phyloP scores from a whole-genome alignment of 345 rosid genomes.

The Cardamine chenopodiifolia region DNA sequence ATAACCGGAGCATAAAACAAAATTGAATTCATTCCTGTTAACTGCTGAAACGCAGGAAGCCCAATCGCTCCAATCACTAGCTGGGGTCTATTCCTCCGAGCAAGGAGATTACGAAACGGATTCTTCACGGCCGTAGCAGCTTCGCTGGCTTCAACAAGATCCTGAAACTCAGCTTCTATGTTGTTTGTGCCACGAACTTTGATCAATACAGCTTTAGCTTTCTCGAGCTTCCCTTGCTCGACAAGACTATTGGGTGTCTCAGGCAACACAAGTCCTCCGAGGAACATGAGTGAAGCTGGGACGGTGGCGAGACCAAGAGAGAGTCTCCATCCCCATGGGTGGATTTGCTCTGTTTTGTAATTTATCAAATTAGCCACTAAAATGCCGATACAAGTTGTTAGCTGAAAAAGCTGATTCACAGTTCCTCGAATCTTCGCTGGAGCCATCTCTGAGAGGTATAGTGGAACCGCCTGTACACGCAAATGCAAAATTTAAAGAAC shows the following conservation, averaged over 20 bases:
- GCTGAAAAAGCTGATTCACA: slow-evolving; percentile 78
- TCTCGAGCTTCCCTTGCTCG: slow-evolving; percentile 72
- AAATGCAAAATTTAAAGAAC: not conserved
- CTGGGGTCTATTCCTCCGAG: slow-evolving; percentile 69
- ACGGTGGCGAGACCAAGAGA: slow-evolving; percentile 71
- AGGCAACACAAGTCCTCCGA: slow-evolving; percentile 66
- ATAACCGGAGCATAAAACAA: slow-evolving; percentile 86
- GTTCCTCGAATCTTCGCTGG: slow-evolving; percentile 85
- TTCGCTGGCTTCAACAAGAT: slow-evolving; percentile 76
- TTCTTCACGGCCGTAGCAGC: slow-evolving; percentile 65
- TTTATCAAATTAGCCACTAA: slow-evolving; percentile 74
- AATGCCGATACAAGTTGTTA: slow-evolving; percentile 84
- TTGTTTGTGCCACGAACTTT: slow-evolving; percentile 70
- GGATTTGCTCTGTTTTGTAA: slow-evolving; percentile 66
- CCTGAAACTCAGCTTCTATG: slow-evolving; percentile 71
- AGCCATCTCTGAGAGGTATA: slow-evolving; percentile 92
- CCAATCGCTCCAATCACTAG: slow-evolving; percentile 72
- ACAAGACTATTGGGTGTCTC: slow-evolving; percentile 87
- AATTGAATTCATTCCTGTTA: slow-evolving; percentile 85
- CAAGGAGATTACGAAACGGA: slow-evolving; percentile 71
- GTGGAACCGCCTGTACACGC: slow-evolving; percentile 70
- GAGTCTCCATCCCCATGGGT: slow-evolving; percentile 91
- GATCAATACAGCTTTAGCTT: slow-evolving; percentile 60
- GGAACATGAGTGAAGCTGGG: slow-evolving; percentile 71
- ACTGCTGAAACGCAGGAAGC: slow-evolving; percentile 80